Conservation (phyloP, 768 basidiomycete species). For the Xanthoconium purpureum region DNA sequence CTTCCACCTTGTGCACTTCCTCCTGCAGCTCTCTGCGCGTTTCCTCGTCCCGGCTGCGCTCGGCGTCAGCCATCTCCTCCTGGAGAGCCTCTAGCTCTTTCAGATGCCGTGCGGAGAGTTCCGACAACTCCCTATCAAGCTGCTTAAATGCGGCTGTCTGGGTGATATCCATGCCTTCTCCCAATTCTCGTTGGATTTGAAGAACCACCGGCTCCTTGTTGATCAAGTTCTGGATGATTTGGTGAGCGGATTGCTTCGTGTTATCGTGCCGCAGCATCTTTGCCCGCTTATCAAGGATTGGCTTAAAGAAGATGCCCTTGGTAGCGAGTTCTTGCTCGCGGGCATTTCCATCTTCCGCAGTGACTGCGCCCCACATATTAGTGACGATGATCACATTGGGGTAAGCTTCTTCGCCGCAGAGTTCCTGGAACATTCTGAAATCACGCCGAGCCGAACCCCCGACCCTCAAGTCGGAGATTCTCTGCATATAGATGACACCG, state of each 20-base stretch:
- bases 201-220: conserved; percentile 41
- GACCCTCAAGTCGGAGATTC: conserved; percentile 49
- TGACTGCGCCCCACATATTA: conserved; percentile 50
- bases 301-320: conserved; percentile 47
- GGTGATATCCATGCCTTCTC: conserved; percentile 44
- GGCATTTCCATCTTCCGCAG: conserved; percentile 32
- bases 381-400: conserved; percentile 51
- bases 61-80: conserved; percentile 47
- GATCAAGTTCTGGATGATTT: conserved; percentile 43
- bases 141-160: conserved; percentile 54
- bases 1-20: conserved; percentile 35
- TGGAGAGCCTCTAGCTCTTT: conserved; percentile 47
- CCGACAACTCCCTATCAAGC: conserved; percentile 47
- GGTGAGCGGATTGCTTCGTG: conserved; percentile 42
- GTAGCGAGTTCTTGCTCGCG: conserved; percentile 45
- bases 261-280: conserved; percentile 42
- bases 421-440: conserved; percentile 49
- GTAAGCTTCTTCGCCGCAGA: conserved; percentile 52
- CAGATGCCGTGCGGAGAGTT: conserved; percentile 43
- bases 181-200: conserved; percentile 54
- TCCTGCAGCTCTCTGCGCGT: conserved; percentile 43
- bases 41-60: conserved; percentile 44
- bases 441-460: conserved; percentile 47
- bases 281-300: conserved; percentile 46
- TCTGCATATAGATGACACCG: conserved; percentile 53